A percentile compares a stretch with the other conserved stretches of the same genome.
Conservation (phyloP, 2,329 filamentous ascomycete species). For the Sporothrix pallida region DNA sequence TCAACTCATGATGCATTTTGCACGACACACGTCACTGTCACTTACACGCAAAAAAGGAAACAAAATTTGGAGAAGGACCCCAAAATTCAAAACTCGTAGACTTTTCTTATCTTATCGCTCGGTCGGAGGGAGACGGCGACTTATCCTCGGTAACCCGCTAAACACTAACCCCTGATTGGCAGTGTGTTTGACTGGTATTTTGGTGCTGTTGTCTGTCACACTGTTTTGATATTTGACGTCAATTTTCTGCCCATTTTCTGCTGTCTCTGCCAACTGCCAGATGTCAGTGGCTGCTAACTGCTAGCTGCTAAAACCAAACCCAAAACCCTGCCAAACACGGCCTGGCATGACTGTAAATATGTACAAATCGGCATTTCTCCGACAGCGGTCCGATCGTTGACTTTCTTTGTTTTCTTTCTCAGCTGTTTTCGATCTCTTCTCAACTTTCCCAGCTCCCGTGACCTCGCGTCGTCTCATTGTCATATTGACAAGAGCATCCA, state of each 20-base stretch:
- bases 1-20: no score
- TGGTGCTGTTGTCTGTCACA: no score
- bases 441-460: neutral
- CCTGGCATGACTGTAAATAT: neutral
- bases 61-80: neutral
- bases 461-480: neutral
- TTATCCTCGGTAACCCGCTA: neutral
- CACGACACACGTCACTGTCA: neutral
- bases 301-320: neutral
- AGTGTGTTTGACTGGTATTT: no score
- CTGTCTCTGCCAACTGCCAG: neutral
- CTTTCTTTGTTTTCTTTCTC: neutral
- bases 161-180: neutral
- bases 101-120: slow-evolving; percentile 2
- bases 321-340: neutral
- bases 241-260: neutral
- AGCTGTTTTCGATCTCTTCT: neutral
- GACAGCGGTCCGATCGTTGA: neutral
- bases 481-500: neutral
- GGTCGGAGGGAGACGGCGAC: neutral
- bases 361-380: neutral
- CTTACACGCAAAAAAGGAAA: neutral
- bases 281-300: neutral
- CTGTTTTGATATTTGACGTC: no score
- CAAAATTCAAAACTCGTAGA: no score